phyloP scores from a whole-genome alignment of 2,329 filamentous ascomycete species.

The Pestalotiopsis sp. region DNA sequence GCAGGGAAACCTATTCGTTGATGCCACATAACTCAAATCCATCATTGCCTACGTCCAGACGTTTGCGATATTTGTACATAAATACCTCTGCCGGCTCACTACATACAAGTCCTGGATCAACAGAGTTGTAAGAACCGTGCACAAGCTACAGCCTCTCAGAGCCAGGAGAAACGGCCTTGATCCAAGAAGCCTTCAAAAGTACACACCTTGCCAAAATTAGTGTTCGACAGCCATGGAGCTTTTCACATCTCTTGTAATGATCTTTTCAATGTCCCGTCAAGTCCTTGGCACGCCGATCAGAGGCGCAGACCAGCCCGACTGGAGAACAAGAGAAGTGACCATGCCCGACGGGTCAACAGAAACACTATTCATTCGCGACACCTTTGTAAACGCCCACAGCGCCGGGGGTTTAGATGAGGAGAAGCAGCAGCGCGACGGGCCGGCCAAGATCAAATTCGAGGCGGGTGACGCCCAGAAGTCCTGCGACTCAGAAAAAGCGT shows the following conservation, averaged over 20 bases:
- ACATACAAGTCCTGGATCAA: no score
- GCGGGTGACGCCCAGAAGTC: background rate
- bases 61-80: no score
- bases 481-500: background rate
- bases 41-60: background rate
- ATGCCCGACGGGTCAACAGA: slow-evolving; percentile 7
- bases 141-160: no score
- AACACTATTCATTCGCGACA: slow-evolving; percentile 5
- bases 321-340: slow-evolving; percentile 2
- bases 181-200: no score
- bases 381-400: background rate
- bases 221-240: background rate
- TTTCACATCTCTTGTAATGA: background rate
- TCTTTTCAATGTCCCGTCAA: background rate
- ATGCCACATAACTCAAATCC: background rate
- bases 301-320: background rate
- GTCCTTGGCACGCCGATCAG: background rate
- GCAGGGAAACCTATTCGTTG: background rate
- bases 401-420: background rate
- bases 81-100: no score
- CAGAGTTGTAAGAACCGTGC: no score
- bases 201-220: no score
- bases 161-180: no score
- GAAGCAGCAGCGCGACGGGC: background rate
- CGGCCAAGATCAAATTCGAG: background rate